phyloP scores from a whole-genome alignment of 2,329 filamentous ascomycete genomes.

The Diaporthe aspalathi region DNA sequence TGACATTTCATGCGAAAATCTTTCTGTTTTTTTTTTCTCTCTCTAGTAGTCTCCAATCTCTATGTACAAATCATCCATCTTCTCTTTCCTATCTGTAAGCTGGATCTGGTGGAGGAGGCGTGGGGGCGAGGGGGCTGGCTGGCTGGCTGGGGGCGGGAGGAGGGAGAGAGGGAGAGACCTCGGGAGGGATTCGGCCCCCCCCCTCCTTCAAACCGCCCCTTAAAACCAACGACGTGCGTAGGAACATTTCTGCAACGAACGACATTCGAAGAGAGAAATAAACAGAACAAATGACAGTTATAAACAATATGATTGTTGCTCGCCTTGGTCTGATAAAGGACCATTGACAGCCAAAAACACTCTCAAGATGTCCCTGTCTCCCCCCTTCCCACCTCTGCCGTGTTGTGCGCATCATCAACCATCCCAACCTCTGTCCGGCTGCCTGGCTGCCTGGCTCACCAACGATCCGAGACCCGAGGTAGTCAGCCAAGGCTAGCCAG shows the following conservation, averaged over 20 bases:
- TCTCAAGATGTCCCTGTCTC: not conserved
- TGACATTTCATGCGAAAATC: not conserved
- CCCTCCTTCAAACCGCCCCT: too few relatives aligned
- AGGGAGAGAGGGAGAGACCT: not conserved
- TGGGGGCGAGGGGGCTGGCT: too few relatives aligned
- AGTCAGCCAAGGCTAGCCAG: not conserved
- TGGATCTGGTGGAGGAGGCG: not conserved
- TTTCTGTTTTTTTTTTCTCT: not conserved
- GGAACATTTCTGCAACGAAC: constrained; percentile 24
- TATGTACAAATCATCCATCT: constrained; percentile 19
- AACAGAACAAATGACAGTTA: not conserved
- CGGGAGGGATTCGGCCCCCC: too few relatives aligned
- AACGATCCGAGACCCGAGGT: constrained; percentile 1
- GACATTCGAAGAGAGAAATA: not conserved
- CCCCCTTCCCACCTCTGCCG: not conserved
- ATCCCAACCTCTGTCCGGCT: constrained; percentile 1
- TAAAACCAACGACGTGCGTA: constrained; percentile 7
- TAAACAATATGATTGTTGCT: constrained; percentile 25
- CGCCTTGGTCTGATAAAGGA: constrained; percentile 20
- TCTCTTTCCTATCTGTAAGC: constrained; percentile 12
- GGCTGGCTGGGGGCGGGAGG: not conserved
- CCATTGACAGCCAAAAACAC: constrained; percentile 19
- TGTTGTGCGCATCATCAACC: not conserved
- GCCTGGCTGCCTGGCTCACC: not conserved
- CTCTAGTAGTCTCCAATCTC: not conserved